phyloP scores from a whole-genome alignment of 768 basidiomycete species.

The Leccinum sublutescens region DNA sequence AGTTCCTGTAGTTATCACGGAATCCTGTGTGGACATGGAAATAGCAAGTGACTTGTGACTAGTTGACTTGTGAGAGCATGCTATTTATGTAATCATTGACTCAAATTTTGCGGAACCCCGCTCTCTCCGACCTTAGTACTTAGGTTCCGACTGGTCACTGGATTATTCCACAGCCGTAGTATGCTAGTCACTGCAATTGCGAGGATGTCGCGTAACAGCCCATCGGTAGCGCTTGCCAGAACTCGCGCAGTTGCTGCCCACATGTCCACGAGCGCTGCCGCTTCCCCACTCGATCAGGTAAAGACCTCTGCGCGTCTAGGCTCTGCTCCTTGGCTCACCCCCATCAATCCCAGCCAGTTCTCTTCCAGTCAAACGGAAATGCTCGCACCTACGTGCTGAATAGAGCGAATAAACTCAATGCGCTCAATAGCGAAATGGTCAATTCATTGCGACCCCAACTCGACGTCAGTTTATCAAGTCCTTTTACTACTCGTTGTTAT shows the following conservation, averaged over 20 bases:
- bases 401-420: slow-evolving; percentile 76
- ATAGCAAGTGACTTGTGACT: neutral
- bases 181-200: slow-evolving; percentile 29
- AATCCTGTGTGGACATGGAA: slow-evolving; percentile 14
- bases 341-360: slow-evolving; percentile 44
- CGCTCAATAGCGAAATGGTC: slow-evolving; percentile 80
- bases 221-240: slow-evolving; percentile 29
- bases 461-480: slow-evolving; percentile 48
- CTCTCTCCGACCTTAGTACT: neutral
- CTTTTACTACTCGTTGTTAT: slow-evolving; percentile 5
- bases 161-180: slow-evolving; percentile 9
- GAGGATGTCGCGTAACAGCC: slow-evolving; percentile 30
- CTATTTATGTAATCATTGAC: slow-evolving; percentile 16
- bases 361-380: slow-evolving; percentile 65
- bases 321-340: neutral
- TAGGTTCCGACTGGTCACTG: neutral
- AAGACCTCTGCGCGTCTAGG: neutral
- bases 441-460: slow-evolving; percentile 66
- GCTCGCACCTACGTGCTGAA: slow-evolving; percentile 77
- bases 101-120: slow-evolving; percentile 10
- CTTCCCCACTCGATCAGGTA: slow-evolving; percentile 27
- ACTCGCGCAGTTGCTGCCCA: slow-evolving; percentile 34
- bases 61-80: too few relatives aligned
- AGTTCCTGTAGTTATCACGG: slow-evolving; percentile 41
- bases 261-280: slow-evolving; percentile 30